Percentiles rank a stretch among this genome's conserved stretches.
Evolutionary conservation across 331 rosid species (phyloP).

Genomic region (Erythrophleum ivorense): DNA sequence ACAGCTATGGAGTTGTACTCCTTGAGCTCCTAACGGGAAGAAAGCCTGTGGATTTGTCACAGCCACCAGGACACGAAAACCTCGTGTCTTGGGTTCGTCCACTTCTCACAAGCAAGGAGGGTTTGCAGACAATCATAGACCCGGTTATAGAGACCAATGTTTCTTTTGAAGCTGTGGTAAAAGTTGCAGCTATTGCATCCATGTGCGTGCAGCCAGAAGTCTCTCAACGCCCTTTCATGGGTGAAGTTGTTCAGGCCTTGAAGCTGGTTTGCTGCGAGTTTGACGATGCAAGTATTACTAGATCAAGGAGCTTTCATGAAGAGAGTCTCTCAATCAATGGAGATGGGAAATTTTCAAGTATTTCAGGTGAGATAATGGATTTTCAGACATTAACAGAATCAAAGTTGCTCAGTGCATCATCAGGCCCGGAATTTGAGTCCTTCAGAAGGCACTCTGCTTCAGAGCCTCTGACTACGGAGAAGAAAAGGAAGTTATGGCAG

Average conservation of each 20-base stretch:
- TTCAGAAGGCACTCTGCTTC: slow-evolving; percentile 77
- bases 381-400: slow-evolving; percentile 55
- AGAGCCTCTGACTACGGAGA: slow-evolving; percentile 62
- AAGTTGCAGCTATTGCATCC: slow-evolving; percentile 97
- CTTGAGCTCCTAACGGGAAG: slow-evolving; percentile 93
- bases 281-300: slow-evolving; percentile 57
- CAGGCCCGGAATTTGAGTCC: slow-evolving; percentile 67
- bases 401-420: slow-evolving; percentile 53
- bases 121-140: slow-evolving; percentile 76
- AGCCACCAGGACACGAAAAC: slow-evolving; percentile 96
- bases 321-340: slow-evolving; percentile 43
- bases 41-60: slow-evolving; percentile 93
- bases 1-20: slow-evolving; percentile 98
- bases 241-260: slow-evolving; percentile 96
- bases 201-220: slow-evolving; percentile 99
- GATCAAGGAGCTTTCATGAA: slow-evolving; percentile 54
- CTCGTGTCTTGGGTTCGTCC: slow-evolving; percentile 93
- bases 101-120: slow-evolving; percentile 78
- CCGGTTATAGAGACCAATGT: slow-evolving; percentile 58
- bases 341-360: slow-evolving; percentile 35
- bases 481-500: slow-evolving; percentile 69
- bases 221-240: slow-evolving; percentile 97
- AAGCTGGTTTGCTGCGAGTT: slow-evolving; percentile 92
- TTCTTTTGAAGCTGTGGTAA: slow-evolving; percentile 65
- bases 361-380: slow-evolving; percentile 48